Base-by-base conservation (phyloP, 169 alveolate species). In the Plasmodium adleri region DNA sequence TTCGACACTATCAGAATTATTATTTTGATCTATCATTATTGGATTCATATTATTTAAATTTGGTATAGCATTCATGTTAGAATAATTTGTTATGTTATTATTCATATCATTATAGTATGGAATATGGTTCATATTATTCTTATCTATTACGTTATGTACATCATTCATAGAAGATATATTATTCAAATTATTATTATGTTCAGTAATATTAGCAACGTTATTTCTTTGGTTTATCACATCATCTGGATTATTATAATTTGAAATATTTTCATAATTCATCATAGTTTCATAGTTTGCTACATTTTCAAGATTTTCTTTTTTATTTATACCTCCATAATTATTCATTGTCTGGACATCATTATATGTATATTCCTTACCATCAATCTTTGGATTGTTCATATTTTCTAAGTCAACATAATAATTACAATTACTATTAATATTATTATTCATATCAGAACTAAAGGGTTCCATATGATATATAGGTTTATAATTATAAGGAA, bases 41-140 rank as follows among this genome's bases (percentile, higher is more conserved):
- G 62, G 20, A 20, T 59, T 59, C 12, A 59, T 59, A 59, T 59
- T 59, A 59, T 59, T 59, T 59, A 15, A 3, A 59, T 59, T 59
- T 15, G 20, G n/a, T 26, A 59, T 17, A 1, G 1, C 28, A 59
- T 20, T 59, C 0, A 59, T 20, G 22, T 59, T 59, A 59, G 15
- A 8, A 9, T 15, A 15, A 59, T 20, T 59, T 9, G n/a, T 59
- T 15, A 59, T 1, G 10, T 20, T 20, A 20, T 59, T 15, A 20
- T 59, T 59, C 20, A 59, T 59, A 59, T 59, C 68, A 4, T 59
- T 59, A 15, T 15, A 59, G 12, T 59, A 9, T 15, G 0, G 15
- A 3, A 59, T 59, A 15, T 20, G 6, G 13, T 59, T 59, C 28
- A 59, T 20, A 20, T 59, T 20, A 20, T 59, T 59, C 3, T 15